Conservation (phyloP, 1,139 yeast genomes). For the Suhomyces ambrosiae region DNA sequence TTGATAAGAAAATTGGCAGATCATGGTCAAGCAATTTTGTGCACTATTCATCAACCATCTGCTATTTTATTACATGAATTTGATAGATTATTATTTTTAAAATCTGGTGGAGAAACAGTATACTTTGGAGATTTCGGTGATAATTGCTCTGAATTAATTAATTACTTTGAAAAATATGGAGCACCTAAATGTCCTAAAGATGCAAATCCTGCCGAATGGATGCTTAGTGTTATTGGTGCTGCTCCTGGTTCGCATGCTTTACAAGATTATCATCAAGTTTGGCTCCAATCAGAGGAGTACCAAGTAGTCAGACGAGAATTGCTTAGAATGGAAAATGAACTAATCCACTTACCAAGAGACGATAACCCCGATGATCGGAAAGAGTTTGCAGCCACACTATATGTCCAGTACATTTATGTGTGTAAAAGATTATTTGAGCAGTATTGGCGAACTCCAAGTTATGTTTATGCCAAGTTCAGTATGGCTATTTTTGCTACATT, state of each 20-base stretch:
- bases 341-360: slow-evolving; percentile 29
- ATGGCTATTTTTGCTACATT: slow-evolving; percentile 55
- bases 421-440: slow-evolving; percentile 59
- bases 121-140: slow-evolving; percentile 80
- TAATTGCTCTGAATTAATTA: slow-evolving; percentile 49
- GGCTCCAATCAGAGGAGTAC: slow-evolving; percentile 34
- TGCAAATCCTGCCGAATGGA: slow-evolving; percentile 62
- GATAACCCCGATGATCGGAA: slow-evolving; percentile 25
- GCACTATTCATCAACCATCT: slow-evolving; percentile 48
- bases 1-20: slow-evolving; percentile 45
- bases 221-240: slow-evolving; percentile 52
- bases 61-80: slow-evolving; percentile 59
- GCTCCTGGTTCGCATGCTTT: slow-evolving; percentile 38
- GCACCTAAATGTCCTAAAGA: slow-evolving; percentile 43
- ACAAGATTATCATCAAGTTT: slow-evolving; percentile 37
- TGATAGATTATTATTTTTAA: slow-evolving; percentile 56
- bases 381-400: slow-evolving; percentile 48
- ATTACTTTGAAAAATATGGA: slow-evolving; percentile 62
- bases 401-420: slow-evolving; percentile 54
- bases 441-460: slow-evolving; percentile 76
- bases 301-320: slow-evolving; percentile 26
- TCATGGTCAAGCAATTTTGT: slow-evolving; percentile 46
- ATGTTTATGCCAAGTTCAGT: slow-evolving; percentile 66
- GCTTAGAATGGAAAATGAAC: slow-evolving; percentile 30
- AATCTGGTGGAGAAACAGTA: slow-evolving; percentile 65